These are phyloP conservation scores for Lachnellula arida DNA, from an alignment of 2,329 filamentous ascomycete species.

Conservation along the genomic window DNA sequence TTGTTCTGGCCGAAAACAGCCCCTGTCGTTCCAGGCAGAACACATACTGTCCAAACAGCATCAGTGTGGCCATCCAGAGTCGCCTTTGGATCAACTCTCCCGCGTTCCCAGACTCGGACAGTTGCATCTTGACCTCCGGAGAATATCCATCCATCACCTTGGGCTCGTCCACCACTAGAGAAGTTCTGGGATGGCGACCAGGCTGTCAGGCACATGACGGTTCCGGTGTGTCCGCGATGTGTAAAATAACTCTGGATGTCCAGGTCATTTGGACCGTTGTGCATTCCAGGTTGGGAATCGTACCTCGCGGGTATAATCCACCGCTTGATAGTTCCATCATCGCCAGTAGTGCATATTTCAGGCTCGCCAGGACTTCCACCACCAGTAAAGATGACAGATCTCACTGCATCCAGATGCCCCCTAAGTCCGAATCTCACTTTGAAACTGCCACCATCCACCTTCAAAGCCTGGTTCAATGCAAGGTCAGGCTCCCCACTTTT, in stretches of 20 bases:
- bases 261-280: slow-evolving; percentile 56
- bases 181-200: slow-evolving; percentile 87
- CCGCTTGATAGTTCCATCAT: slow-evolving; percentile 92
- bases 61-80: slow-evolving; percentile 93
- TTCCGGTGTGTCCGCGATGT: slow-evolving; percentile 86
- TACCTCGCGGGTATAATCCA: slow-evolving; percentile 89
- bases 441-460: slow-evolving; percentile 71
- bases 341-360: slow-evolving; percentile 92
- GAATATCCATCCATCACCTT: slow-evolving; percentile 97
- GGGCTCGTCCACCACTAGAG: slow-evolving; percentile 78
- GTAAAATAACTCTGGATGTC: slow-evolving; percentile 94
- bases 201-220: slow-evolving; percentile 80
- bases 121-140: slow-evolving; percentile 93
- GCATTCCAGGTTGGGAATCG: slow-evolving; percentile 52
- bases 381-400: slow-evolving; percentile 93
- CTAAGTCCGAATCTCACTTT: slow-evolving; percentile 89
- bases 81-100: slow-evolving; percentile 89
- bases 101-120: slow-evolving; percentile 91
- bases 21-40: slow-evolving; percentile 78
- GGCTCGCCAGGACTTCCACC: slow-evolving; percentile 93
- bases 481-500: slow-evolving; percentile 65
- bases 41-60: slow-evolving; percentile 92
- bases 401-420: slow-evolving; percentile 89
- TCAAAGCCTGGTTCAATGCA: slow-evolving; percentile 49
- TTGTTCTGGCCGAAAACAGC: slow-evolving; percentile 73